These are phyloP conservation scores for Cynara cardunculus DNA, from an alignment of 129 eudicot genomes.

Conservation along the genomic window DNA sequence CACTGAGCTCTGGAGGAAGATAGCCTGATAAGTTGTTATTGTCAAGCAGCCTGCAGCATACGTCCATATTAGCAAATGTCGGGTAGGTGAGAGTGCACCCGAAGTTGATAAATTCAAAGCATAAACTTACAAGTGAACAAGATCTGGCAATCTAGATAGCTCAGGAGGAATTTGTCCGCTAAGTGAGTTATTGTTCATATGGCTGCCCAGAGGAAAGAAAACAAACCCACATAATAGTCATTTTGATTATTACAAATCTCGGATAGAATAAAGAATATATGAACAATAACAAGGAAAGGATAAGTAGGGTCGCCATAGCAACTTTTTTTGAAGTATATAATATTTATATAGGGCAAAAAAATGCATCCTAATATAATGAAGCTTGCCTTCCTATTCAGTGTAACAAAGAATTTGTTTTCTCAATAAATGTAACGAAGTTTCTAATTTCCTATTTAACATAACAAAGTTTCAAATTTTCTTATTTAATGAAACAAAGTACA, in stretches of 20 bases:
- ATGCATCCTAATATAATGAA: background rate
- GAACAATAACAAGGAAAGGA: background rate
- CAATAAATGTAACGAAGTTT: background rate
- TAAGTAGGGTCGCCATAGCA: background rate
- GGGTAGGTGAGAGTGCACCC: slow-evolving; percentile 3
- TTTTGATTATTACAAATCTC: slow-evolving; percentile 3
- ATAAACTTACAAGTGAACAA: slow-evolving; percentile 85
- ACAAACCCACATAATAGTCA: slow-evolving; percentile 12
- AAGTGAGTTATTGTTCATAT: slow-evolving; percentile 93
- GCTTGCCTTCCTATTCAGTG: background rate
- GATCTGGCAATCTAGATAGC: slow-evolving; percentile 62
- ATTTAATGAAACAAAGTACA: background rate
- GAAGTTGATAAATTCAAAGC: background rate
- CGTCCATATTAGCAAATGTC: slow-evolving; percentile 13
- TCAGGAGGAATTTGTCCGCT: slow-evolving; percentile 85
- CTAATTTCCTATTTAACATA: background rate
- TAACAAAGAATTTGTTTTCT: background rate
- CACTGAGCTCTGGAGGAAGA: slow-evolving; percentile 76
- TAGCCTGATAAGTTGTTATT: slow-evolving; percentile 82
- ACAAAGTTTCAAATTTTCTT: background rate
- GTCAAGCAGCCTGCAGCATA: slow-evolving; percentile 68
- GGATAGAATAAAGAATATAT: background rate
- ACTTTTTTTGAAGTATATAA: background rate
- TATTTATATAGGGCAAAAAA: background rate
- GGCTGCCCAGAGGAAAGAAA: slow-evolving; percentile 48